Conservation (phyloP, 2,329 filamentous ascomycete genomes). For the Fusarium aywerte region DNA sequence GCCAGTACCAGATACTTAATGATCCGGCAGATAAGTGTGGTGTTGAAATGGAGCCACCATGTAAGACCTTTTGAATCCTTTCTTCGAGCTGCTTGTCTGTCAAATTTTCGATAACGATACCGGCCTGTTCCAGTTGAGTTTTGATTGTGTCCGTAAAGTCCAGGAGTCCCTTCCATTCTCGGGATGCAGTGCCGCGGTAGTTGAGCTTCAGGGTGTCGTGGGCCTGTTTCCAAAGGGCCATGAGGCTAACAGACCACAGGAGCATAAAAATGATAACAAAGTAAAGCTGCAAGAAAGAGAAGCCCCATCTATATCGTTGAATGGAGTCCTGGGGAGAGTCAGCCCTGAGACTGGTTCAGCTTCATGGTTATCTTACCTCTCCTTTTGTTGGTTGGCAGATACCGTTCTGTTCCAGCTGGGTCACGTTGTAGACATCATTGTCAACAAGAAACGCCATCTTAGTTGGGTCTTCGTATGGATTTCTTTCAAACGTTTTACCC, state of each 20-base stretch:
- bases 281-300: slow-evolving; percentile 20
- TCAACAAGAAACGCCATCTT: not conserved
- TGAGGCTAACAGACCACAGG: not conserved
- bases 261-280: not conserved
- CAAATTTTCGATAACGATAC: not conserved
- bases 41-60: not conserved
- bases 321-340: rapidly evolving
- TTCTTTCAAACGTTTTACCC: no score
- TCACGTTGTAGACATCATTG: not conserved
- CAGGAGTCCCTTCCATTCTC: slow-evolving; percentile 5
- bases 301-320: slow-evolving; percentile 13
- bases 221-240: not conserved
- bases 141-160: not conserved
- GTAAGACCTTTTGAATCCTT: not conserved
- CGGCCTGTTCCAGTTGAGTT: not conserved
- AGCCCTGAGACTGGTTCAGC: rapidly evolving
- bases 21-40: not conserved
- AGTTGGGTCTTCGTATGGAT: not conserved
- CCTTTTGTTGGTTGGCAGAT: slow-evolving; percentile 10
- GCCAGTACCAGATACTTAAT: not conserved
- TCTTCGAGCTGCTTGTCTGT: not conserved
- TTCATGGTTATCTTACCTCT: rapidly evolving
- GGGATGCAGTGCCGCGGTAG: rapidly evolving
- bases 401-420: not conserved
- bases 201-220: not conserved